Base-by-base conservation (phyloP, 2,329 filamentous ascomycete genomes). In the Colletotrichum agaves region DNA sequence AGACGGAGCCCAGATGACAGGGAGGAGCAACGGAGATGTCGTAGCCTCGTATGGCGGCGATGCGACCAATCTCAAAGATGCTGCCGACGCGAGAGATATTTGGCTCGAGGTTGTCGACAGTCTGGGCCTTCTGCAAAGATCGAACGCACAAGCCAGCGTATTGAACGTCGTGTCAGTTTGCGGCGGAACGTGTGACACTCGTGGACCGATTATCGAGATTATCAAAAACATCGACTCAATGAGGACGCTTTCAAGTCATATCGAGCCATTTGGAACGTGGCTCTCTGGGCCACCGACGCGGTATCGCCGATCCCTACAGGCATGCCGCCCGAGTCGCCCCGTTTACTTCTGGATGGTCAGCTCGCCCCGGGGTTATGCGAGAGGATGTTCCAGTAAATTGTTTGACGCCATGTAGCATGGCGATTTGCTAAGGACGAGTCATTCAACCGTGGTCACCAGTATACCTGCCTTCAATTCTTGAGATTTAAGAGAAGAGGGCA, bases 1-100 rank as follows among this genome's bases (percentile, higher is more conserved):
- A 37, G 7, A 37, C 12, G 7, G 35, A 88, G 0, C 89, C 89
- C 0, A 91, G 76, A 1, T 88, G 88, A 71, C 87, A 90, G 74
- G 90, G 88, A 3, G 88, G 88, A 19, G 88, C 89, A 44, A 90
- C 79, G 0, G 87, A 86, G 5, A 89, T 85, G 76, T 91, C 89
- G 73, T 91, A 91, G 87, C 81, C 75, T 91, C 89, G 0, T 85
- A 91, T 89, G 12, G 82, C 78, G 1, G 88, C 88, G 64, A 91
- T 89, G 21, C 87, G 83, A 39, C 83, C 81, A 71, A 89, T 81
- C 75, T 91, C 89, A 1, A 85, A 88, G 60, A 91, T 89, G 1
- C 88, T 88, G 19, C 88, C 88, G 44, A 84, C 82, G 71, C 91
- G 89, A n/a, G 83, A 82, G 65, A 91, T 87, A 74, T 91, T 88